phyloP scores from a whole-genome alignment of 106 monocot species.

The Dendrobium officinale region DNA sequence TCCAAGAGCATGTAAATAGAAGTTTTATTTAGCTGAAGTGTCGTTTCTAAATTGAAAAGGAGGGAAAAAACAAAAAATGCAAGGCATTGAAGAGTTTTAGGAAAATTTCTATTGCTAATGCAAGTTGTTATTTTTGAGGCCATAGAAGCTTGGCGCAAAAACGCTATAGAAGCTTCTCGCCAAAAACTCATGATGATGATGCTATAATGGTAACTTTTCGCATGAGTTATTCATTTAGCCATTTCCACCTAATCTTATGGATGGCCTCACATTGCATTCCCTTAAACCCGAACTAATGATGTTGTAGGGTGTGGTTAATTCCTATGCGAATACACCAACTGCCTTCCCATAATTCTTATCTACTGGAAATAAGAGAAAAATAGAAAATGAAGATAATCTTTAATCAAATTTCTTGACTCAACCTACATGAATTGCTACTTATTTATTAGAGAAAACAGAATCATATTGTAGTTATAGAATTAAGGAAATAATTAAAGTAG shows the following conservation, averaged over 20 bases:
- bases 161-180: not conserved
- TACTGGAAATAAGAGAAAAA: too few relatives aligned
- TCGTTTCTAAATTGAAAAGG: not conserved
- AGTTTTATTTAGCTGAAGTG: not conserved
- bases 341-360: not conserved
- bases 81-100: not conserved
- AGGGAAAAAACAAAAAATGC: not conserved
- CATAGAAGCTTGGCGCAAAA: not conserved
- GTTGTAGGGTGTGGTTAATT: not conserved
- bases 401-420: too few relatives aligned
- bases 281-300: not conserved
- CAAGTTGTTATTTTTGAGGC: not conserved
- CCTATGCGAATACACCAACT: not conserved
- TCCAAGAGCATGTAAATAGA: too few relatives aligned
- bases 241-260: not conserved
- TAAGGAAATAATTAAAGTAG: too few relatives aligned
- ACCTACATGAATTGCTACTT: too few relatives aligned
- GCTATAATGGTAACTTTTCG: not conserved
- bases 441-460: too few relatives aligned
- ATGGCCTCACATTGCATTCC: not conserved
- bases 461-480: too few relatives aligned
- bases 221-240: not conserved
- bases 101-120: not conserved
- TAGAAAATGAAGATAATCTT: too few relatives aligned
- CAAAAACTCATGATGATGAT: not conserved